Evolutionary conservation across 164 flowering plant genomes (phyloP).

Genomic region (grape (Vitis vinifera)): DNA sequence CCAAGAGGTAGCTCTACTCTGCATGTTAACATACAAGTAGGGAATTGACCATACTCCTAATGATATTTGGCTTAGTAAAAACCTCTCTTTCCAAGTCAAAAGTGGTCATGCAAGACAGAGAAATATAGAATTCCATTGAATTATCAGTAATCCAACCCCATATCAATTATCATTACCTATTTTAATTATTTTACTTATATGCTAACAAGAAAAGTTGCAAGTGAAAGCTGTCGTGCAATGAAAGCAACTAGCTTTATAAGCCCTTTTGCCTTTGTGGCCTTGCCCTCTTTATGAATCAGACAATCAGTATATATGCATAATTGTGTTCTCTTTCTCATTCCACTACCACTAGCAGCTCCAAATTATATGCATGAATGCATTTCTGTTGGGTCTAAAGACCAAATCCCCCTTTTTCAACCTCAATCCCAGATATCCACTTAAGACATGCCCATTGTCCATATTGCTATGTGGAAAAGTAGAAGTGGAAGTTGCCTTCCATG

Average conservation of each 20-base stretch:
- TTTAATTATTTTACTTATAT: neutral
- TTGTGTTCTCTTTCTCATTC: conserved; percentile 1
- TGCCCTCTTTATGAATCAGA: conserved; percentile 3
- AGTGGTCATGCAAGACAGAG: neutral
- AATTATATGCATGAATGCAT: neutral
- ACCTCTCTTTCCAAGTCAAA: neutral
- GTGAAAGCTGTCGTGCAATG: neutral
- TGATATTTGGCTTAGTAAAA: neutral
- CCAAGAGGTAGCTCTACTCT: too few relatives aligned
- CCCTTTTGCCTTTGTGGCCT: conserved; percentile 1
- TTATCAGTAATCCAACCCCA: neutral
- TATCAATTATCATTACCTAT: neutral
- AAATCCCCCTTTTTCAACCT: neutral
- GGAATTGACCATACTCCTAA: too few relatives aligned
- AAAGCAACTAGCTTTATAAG: neutral
- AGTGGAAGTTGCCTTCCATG: too few relatives aligned
- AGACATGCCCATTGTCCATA: neutral
- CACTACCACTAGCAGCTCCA: conserved; percentile 1
- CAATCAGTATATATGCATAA: neutral
- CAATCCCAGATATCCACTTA: neutral
- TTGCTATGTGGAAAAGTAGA: too few relatives aligned
- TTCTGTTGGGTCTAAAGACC: neutral
- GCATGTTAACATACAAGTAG: too few relatives aligned
- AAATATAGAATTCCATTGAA: neutral
- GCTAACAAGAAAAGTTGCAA: neutral